Base-by-base conservation (phyloP, 225 moss, liverwort and hornwort genomes). In the Antitrichia curtipendula region DNA sequence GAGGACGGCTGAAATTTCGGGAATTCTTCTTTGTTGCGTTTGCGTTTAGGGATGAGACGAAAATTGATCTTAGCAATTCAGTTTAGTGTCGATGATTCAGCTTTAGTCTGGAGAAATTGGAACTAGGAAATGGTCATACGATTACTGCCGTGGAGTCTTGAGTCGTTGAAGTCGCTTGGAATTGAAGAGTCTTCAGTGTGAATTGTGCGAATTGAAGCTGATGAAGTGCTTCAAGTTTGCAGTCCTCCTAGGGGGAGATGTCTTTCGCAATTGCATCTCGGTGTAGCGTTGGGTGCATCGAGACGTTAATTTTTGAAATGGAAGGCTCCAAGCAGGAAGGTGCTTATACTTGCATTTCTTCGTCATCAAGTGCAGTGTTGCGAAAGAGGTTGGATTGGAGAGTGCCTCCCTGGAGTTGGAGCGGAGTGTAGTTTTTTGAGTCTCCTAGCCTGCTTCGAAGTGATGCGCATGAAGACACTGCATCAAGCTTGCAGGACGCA, bases 221-320 rank as follows among this genome's bases (percentile, higher is more conserved):
- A 53, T 38, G 82, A 56, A 80, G 57, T 75, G 41, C 23, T 62
- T 56, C 20, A 28, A 29, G 40, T 80, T 40, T 88, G 56, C 63
- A 38, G 63, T 71, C 36, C 23, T 89, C 62, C 19, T 21, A 28
- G 36, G 41, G 56, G 71, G 62, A 81, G 81, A 54, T 84, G 45
- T 53, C 47, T 75, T 84, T 84, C 43, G 66, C 80, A 72, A 66
- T 50, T 82, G 65, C 49, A 50, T 34, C 45, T 45, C 63, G 61
- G 62, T 62, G 52, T 52, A 68, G 86, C 50, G 18, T 70, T 57
- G 72, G 71, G 80, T 53, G 14, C 53, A 82, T 79, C 66, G 86
- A 79, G 63, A 88, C 86, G 85, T 82, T 86, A 62, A 90, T 89
- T 88, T 85, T 89, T 80, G 85, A 82, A 64, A 82, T 89, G 82